phyloP scores from a whole-genome alignment of 495 filamentous ascomycete genomes.

The Articulospora tetracladia region DNA sequence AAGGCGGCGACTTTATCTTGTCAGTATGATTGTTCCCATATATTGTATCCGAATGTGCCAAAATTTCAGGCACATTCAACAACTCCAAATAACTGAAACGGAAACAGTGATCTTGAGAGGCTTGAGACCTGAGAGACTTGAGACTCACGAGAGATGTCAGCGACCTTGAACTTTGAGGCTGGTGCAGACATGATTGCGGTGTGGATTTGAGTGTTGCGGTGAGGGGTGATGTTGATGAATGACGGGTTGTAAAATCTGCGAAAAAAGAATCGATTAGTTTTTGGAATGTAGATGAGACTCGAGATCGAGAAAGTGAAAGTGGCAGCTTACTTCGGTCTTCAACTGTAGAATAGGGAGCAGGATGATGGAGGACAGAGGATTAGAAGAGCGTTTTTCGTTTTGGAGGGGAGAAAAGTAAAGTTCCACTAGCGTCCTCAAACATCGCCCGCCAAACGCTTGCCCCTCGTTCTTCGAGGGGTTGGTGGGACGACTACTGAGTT shows the following conservation, averaged over 20 bases:
- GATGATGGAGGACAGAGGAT: not conserved
- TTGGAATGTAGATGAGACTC: not conserved
- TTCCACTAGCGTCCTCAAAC: not conserved
- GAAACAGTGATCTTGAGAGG: too few species aligned
- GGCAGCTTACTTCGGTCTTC: not conserved
- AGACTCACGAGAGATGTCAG: conserved; percentile 95
- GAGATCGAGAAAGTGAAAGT: not conserved
- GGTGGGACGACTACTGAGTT: not conserved
- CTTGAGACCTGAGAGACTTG: too few species aligned
- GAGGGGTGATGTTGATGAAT: conserved; percentile 4
- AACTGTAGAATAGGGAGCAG: not conserved
- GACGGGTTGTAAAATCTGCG: not conserved
- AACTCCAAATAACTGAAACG: too few species aligned
- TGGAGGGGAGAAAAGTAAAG: not conserved
- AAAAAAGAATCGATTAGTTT: not conserved
- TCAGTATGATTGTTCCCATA: not conserved
- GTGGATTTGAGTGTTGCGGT: conserved; percentile 16
- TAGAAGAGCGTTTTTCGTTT: conserved; percentile 2
- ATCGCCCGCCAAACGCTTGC: not conserved
- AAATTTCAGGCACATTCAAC: too few species aligned
- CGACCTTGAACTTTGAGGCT: conserved; percentile 50
- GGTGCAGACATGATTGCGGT: conserved; percentile 23
- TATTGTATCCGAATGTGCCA: too few species aligned
- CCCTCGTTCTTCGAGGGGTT: not conserved
- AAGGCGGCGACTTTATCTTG: conserved; percentile 48